Evolutionary conservation across 768 basidiomycete genomes (phyloP), one percentile per base, ranked within the genome.

Genomic region (Lactarius hengduanensis): DNA sequence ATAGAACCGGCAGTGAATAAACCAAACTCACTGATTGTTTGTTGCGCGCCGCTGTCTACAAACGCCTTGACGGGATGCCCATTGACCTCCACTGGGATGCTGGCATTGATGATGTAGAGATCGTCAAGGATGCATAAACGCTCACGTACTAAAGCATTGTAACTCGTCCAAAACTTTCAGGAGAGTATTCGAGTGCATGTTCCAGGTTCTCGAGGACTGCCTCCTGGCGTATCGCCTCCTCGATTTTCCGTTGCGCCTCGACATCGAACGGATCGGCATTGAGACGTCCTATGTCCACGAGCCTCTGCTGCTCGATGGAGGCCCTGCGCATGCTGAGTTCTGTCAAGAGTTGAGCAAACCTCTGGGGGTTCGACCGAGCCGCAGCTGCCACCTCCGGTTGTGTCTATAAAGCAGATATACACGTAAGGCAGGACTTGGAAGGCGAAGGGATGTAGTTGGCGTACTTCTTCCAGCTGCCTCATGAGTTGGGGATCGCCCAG

Each of bases 31-130:
- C 96, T 98, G 79, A 98, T 98, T 1, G 96, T 99, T 69, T 87
- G 86, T 73, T 99, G 97, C 13, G 97, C 97, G 50, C 96, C 97
- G 70, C 94, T 97, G 75, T 99, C 97, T 53, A 99, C 97, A 71
- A 99, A 99, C 0, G 97, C 97, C 76, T 94, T 96, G 43, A 98
- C 87, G 4, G 90, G 90, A 66, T 83, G 82, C 1, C 90, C 89
- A 73, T 99, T 99, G 2, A 99, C 94, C 73, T 98, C 97, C 0
- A 95, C 87, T 30, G 89, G 85, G 69, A 98, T 91, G 72, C 92
- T 96, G 64, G 10, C 30, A 10, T 16, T 7, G 47, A 36, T 55
- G 59, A 63, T 32, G 43, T 60, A 64, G 64, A 54, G 54, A 16
- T 18, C n/a, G 30, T 22, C 34, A 68, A 57, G 64, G 59, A 15